These are phyloP conservation scores for Esteya vermicola DNA, from an alignment of 2,329 filamentous ascomycete genomes.

Conservation along the genomic window DNA sequence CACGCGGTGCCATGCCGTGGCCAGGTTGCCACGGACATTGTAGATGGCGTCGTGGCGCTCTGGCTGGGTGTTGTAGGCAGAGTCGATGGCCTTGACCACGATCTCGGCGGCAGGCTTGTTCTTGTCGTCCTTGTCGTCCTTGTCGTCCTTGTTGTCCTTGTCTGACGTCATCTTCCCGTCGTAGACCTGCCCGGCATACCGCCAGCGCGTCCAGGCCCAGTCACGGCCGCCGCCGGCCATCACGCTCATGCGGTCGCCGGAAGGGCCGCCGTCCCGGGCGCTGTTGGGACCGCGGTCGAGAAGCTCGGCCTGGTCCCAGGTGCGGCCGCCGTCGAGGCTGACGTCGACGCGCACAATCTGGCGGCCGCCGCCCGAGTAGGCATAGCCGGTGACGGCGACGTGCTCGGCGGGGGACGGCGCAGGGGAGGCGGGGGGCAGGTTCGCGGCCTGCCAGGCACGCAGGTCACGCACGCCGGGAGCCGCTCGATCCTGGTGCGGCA, in stretches of 20 bases:
- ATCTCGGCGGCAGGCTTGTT: slow-evolving; percentile 26
- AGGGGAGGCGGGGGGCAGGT: no score
- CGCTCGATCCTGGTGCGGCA: slow-evolving; percentile 3
- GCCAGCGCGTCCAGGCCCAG: slow-evolving; percentile 54
- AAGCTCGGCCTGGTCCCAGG: slow-evolving; percentile 50
- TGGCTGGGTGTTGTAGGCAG: slow-evolving; percentile 52
- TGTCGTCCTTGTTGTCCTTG: no score
- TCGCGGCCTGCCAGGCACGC: slow-evolving; percentile 6
- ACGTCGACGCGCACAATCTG: slow-evolving; percentile 54
- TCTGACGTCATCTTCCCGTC: not conserved
- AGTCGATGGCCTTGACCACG: slow-evolving; percentile 52
- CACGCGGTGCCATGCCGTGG: slow-evolving; percentile 53
- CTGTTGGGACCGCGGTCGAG: slow-evolving; percentile 28
- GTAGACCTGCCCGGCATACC: slow-evolving; percentile 32
- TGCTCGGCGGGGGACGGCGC: no score
- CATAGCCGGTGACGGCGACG: slow-evolving; percentile 43
- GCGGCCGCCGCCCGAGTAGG: slow-evolving; percentile 53
- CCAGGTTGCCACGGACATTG: slow-evolving; percentile 50
- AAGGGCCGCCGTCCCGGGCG: not conserved
- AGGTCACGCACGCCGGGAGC: slow-evolving; percentile 8
- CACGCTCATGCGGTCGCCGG: not conserved
- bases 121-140: no score
- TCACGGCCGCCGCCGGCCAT: slow-evolving; percentile 18
- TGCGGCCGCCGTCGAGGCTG: slow-evolving; percentile 46
- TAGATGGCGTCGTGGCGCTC: slow-evolving; percentile 45